Percentiles rank a stretch among this genome's conserved stretches.
phyloP scores from a whole-genome alignment of 164 flowering plant genomes.

The Nelumbo lutea region DNA sequence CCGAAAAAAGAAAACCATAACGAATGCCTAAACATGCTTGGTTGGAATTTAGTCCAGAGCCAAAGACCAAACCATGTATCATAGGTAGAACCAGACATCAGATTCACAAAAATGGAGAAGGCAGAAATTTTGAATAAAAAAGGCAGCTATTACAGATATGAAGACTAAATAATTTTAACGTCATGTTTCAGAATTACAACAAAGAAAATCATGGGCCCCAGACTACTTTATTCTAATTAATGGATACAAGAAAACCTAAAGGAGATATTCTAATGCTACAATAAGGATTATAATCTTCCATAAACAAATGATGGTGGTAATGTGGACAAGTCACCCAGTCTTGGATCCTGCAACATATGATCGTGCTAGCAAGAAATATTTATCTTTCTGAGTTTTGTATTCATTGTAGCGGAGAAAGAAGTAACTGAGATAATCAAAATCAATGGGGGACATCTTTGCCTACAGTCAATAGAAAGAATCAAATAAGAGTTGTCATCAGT shows the following conservation, averaged over 20 bases:
- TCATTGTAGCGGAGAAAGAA: constrained; percentile 88
- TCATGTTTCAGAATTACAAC: background rate
- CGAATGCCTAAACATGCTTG: too few relatives aligned
- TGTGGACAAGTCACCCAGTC: constrained; percentile 2
- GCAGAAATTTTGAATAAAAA: too few relatives aligned
- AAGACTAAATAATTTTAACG: too few relatives aligned
- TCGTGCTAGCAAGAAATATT: constrained; percentile 39
- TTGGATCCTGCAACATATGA: constrained; percentile 34
- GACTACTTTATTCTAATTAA: background rate
- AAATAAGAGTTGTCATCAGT: background rate
- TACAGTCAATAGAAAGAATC: constrained; percentile 14
- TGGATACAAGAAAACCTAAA: constrained; percentile 16
- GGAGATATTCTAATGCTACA: constrained; percentile 6
- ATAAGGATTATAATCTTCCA: constrained; percentile 1
- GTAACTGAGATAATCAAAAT: constrained; percentile 84
- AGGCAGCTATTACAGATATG: too few relatives aligned
- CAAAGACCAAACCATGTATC: too few relatives aligned
- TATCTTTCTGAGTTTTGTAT: constrained; percentile 61
- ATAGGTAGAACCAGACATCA: too few relatives aligned
- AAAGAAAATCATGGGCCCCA: background rate
- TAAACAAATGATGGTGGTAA: background rate
- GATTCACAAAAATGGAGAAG: too few relatives aligned
- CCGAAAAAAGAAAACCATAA: too few relatives aligned
- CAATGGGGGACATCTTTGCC: constrained; percentile 92
- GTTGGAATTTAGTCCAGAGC: too few relatives aligned